Percentiles rank a stretch among this genome's conserved stretches.
phyloP scores from a whole-genome alignment of 2,329 filamentous ascomycete genomes.

The Microdochium paspali region DNA sequence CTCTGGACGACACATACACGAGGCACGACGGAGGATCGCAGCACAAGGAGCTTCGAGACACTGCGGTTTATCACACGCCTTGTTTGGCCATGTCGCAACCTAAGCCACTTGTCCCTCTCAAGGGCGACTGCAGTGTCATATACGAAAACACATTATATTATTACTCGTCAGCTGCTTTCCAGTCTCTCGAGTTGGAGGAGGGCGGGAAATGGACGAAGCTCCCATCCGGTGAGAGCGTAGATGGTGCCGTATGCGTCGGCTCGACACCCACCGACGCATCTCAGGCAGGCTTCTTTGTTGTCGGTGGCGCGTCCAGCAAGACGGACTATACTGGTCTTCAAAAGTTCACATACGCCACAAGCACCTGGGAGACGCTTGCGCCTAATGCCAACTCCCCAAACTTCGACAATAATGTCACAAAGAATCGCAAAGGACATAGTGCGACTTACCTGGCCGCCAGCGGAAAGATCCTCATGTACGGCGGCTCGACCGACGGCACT shows the following conservation, averaged over 20 bases:
- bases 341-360: conserved; percentile 46
- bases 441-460: conserved; percentile 64
- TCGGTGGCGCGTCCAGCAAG: conserved; percentile 58
- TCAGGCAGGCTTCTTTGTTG: conserved; percentile 62
- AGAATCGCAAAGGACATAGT: conserved; percentile 66
- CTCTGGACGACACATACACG: neutral
- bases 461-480: conserved; percentile 71
- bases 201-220: conserved; percentile 65
- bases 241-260: conserved; percentile 68
- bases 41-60: neutral
- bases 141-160: conserved; percentile 77
- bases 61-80: conserved; percentile 1
- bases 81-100: conserved; percentile 57
- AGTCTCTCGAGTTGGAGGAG: conserved; percentile 58
- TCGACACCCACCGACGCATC: conserved; percentile 49
- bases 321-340: conserved; percentile 66
- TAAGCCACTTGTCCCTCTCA: conserved; percentile 58
- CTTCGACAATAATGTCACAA: conserved; percentile 37
- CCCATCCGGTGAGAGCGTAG: conserved; percentile 57
- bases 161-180: conserved; percentile 66
- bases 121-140: conserved; percentile 73
- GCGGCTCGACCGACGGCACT: conserved; percentile 57
- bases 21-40: neutral
- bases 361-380: conserved; percentile 39
- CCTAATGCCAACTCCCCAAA: conserved; percentile 43